Conservation (phyloP, 2,329 filamentous ascomycete species). For the Peltaster fructicola region DNA sequence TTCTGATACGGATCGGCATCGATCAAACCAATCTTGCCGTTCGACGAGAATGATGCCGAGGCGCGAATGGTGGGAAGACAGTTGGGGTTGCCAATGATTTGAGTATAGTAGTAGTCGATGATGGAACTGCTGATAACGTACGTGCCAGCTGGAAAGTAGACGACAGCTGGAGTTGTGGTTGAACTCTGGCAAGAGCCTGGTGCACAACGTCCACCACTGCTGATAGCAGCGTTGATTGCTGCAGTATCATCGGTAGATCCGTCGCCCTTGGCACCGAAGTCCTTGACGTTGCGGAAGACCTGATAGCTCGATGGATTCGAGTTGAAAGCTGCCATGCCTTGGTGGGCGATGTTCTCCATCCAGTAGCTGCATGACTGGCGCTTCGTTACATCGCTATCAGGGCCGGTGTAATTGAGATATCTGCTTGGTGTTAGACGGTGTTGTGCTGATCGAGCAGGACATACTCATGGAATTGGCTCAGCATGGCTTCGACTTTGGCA, state of each 20-base stretch:
- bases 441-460: too few relatives aligned
- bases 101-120: constrained; percentile 45
- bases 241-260: constrained; percentile 37
- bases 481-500: too few relatives aligned
- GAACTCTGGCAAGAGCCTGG: constrained; percentile 24
- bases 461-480: too few relatives aligned
- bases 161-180: constrained; percentile 35
- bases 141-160: constrained; percentile 42
- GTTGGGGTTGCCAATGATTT: constrained; percentile 43
- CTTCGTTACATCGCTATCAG: neutral
- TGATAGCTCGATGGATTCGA: constrained; percentile 23
- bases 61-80: constrained; percentile 38
- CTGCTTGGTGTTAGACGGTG: too few relatives aligned
- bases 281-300: constrained; percentile 33
- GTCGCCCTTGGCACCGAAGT: constrained; percentile 28
- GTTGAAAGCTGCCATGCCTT: constrained; percentile 49
- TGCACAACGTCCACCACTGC: constrained; percentile 23
- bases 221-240: constrained; percentile 33
- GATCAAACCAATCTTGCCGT: constrained; percentile 1
- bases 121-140: constrained; percentile 40
- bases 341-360: constrained; percentile 49
- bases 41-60: constrained; percentile 34
- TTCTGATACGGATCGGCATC: neutral
- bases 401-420: neutral
- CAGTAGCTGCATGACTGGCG: too few relatives aligned